These are phyloP conservation scores for Phenoliferia sp. DNA, from an alignment of 1,284 basidiomycete species.

Conservation along the genomic window DNA sequence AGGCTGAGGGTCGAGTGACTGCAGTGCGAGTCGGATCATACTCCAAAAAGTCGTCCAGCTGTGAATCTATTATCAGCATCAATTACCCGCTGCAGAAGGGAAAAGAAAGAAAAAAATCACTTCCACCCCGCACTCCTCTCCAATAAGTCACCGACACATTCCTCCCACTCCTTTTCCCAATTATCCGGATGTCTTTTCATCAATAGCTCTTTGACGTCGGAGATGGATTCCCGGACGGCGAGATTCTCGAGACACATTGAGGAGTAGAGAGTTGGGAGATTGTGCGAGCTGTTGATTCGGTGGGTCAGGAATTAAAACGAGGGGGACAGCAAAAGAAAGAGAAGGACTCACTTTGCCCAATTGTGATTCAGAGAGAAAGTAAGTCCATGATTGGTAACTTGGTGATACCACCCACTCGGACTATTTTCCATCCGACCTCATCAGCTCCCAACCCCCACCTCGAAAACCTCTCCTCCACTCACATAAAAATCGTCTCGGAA, in stretches of 20 bases:
- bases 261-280: constrained; percentile 47
- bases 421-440: constrained; percentile 29
- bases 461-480: background rate
- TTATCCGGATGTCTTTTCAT: constrained; percentile 15
- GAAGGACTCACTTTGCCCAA: too few relatives aligned
- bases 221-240: constrained; percentile 46
- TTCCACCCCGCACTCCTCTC: constrained; percentile 49
- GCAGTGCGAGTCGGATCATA: constrained; percentile 24
- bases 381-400: constrained; percentile 29
- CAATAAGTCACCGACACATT: constrained; percentile 46
- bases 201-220: constrained; percentile 48
- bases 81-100: too few relatives aligned
- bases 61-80: background rate
- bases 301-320: too few relatives aligned
- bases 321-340: too few relatives aligned
- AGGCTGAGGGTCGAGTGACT: too few relatives aligned
- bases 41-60: constrained; percentile 32
- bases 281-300: too few relatives aligned
- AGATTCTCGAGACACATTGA: constrained; percentile 44
- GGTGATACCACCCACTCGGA: constrained; percentile 41
- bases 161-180: constrained; percentile 48
- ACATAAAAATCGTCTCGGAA: constrained; percentile 48
- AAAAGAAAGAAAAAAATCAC: constrained; percentile 22
- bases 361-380: constrained; percentile 51
- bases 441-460: too few relatives aligned